Percentiles rank a stretch among this genome's conserved stretches.
phyloP scores from a whole-genome alignment of 345 rosid genomes.

The Passiflora organensis region DNA sequence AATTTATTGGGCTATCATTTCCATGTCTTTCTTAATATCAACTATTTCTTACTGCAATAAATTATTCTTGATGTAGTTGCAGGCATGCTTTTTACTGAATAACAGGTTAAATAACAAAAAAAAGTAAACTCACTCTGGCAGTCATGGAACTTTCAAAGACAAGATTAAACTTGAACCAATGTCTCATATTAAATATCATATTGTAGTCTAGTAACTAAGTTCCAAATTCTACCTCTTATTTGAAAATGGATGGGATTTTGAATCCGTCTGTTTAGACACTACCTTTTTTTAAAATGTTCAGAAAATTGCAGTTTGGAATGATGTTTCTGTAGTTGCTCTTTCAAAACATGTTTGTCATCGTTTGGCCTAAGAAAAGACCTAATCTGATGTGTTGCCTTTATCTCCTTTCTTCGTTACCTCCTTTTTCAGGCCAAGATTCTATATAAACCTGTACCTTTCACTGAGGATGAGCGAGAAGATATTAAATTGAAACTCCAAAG shows the following conservation, averaged over 20 bases:
- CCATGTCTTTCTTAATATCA: too few species aligned
- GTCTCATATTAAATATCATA: too few species aligned
- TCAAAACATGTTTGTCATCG: background rate
- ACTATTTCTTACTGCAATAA: too few species aligned
- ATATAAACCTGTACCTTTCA: constrained; percentile 73
- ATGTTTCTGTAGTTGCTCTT: background rate
- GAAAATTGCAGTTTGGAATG: background rate
- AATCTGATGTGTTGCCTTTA: too few species aligned
- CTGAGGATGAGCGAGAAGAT: constrained; percentile 77
- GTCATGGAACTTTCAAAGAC: too few species aligned
- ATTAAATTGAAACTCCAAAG: constrained; percentile 78
- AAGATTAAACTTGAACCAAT: too few species aligned
- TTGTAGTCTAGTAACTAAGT: too few species aligned
- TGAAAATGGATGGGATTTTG: background rate
- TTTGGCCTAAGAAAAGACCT: background rate
- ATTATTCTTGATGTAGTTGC: too few species aligned
- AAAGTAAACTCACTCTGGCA: too few species aligned
- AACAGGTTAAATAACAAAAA: too few species aligned
- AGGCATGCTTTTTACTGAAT: too few species aligned
- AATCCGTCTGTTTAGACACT: background rate
- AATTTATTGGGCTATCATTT: too few species aligned
- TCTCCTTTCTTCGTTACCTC: background rate
- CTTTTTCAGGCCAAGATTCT: constrained; percentile 88
- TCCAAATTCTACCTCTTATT: background rate
- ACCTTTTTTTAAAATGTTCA: background rate